Evolutionary conservation across 1,284 basidiomycete species (phyloP).

Genomic region (Sparassis latifolia): DNA sequence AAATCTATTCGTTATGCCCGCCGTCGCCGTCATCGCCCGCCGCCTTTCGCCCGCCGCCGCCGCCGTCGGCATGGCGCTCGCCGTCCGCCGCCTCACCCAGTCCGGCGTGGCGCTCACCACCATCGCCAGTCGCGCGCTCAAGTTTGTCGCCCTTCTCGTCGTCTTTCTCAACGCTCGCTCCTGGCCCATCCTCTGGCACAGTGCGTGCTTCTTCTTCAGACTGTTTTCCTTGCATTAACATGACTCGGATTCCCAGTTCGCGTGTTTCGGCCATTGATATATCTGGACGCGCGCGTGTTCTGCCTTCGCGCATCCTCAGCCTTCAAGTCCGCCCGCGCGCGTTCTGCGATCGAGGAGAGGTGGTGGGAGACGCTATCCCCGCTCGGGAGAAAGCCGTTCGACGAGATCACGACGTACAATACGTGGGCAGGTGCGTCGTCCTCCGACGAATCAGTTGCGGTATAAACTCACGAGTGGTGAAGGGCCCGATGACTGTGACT

Average conservation of each 20-base stretch:
- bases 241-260: slow-evolving; percentile 35
- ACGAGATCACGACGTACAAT: slow-evolving; percentile 31
- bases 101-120: background rate
- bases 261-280: slow-evolving; percentile 45
- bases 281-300: slow-evolving; percentile 29
- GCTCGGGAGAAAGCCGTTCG: slow-evolving; percentile 52
- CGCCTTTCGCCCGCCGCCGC: no score
- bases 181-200: slow-evolving; percentile 60
- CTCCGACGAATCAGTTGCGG: background rate
- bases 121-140: slow-evolving; percentile 12
- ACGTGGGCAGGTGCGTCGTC: slow-evolving; percentile 50
- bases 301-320: slow-evolving; percentile 32
- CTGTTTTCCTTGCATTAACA: background rate
- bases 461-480: no score
- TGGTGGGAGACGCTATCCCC: slow-evolving; percentile 43
- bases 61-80: no score
- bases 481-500: slow-evolving; percentile 69
- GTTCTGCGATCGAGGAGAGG: slow-evolving; percentile 25
- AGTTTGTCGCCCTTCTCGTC: slow-evolving; percentile 25
- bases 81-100: no score
- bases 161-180: slow-evolving; percentile 50
- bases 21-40: no score
- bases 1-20: no score
- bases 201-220: slow-evolving; percentile 33
- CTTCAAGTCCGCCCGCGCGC: slow-evolving; percentile 31